Base-by-base conservation (phyloP, 2,329 filamentous ascomycete genomes). In the Xylaria sp. region DNA sequence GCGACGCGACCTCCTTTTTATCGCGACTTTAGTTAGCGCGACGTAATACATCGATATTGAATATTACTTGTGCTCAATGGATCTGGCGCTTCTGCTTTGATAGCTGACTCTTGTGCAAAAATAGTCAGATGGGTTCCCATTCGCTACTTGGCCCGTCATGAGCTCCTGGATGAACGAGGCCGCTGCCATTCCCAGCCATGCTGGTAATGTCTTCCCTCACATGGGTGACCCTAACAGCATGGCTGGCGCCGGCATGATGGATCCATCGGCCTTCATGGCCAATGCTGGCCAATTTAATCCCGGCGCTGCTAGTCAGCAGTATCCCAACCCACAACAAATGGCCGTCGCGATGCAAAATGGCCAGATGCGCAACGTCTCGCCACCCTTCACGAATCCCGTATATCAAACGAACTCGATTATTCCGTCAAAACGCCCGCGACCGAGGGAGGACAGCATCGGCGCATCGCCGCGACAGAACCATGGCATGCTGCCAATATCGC, bases 371-470 rank as follows among this genome's bases (percentile, higher is more conserved):
- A 92, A 91, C 75, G 86, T 86, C 62, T 92, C 91, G 57, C 89
- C 90, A 50, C 86, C 86, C 60, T 93, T 90, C 74, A 83, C 88
- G 70, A 90, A 89, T 70, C 84, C 88, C 62, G 83, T 85, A 70
- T 95, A 93, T 78, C 89, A 92, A 72, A 91, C 91, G 67, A 93
- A 90, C 76, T 82, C 89, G 52, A 86, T 96, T 70, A 87, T 96
- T 67, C 93, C 93, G 60, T 93, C 92, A 19, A 99, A 97, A 77
- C 86, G 94, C 70, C 84, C 90, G 57, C 84, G 90, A 52, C 88
- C 89, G 55, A 80, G 85, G 71, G 91, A 96, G 76, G 92, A 97
- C 74, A 92, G 87, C 71, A 82, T 94, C 70, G 88, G 87, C 66
- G 87, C 89, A 72, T 95, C 92, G 37, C 92, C 93, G 56, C 83